Evolutionary conservation across 257 asterid genomes (phyloP).

Genomic region (Misopates orontium): DNA sequence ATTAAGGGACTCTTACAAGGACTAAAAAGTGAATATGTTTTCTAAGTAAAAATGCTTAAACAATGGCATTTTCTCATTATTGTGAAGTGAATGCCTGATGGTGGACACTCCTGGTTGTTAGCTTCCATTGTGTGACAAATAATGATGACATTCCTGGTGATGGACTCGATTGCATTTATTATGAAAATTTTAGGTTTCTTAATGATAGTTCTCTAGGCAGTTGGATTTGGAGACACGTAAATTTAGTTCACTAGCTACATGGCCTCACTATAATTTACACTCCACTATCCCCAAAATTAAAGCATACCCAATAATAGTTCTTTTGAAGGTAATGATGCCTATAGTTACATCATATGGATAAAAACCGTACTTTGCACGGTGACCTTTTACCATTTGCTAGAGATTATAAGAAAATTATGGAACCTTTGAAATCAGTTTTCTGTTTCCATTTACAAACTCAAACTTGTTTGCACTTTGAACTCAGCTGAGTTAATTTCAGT

Average conservation of each 20-base stretch:
- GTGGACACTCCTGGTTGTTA: background rate
- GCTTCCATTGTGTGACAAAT: background rate
- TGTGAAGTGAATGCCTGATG: constrained; percentile 1
- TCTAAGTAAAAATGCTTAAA: no score
- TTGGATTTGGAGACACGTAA: background rate
- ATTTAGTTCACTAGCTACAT: background rate
- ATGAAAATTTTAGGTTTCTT: background rate
- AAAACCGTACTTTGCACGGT: background rate
- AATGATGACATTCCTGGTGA: background rate
- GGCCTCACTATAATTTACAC: background rate
- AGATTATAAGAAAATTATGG: background rate
- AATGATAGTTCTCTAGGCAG: background rate
- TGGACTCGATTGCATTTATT: background rate
- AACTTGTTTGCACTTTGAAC: background rate
- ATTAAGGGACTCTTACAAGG: no score
- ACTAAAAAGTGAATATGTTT: no score
- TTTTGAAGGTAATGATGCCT: background rate
- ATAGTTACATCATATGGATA: background rate
- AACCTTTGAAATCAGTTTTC: background rate
- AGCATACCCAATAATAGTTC: constrained; percentile 5
- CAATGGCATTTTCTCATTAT: background rate
- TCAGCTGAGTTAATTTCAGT: background rate
- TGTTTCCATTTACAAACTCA: background rate
- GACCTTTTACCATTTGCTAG: background rate
- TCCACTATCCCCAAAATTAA: background rate